Evolutionary conservation across 768 basidiomycete species (phyloP).

Genomic region (Mrakia frigida): DNA sequence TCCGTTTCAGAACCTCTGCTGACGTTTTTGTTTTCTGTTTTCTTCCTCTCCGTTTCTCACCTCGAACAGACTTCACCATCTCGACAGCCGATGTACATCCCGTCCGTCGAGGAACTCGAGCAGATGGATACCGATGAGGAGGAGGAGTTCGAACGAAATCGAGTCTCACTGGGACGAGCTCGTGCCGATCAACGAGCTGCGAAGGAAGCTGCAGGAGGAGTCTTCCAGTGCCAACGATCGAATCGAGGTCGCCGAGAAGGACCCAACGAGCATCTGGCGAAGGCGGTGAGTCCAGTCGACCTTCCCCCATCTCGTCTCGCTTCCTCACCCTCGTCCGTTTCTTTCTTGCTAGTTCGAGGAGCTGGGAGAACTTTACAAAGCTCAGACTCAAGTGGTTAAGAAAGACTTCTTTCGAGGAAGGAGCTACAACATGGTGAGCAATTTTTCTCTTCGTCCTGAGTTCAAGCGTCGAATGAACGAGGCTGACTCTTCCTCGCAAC

Average conservation of each 20-base stretch:
- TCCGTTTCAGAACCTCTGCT: neutral
- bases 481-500: neutral
- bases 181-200: neutral
- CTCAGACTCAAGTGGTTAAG: neutral
- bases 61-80: neutral
- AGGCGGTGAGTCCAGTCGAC: neutral
- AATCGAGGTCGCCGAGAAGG: neutral
- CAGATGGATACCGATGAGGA: neutral
- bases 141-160: neutral
- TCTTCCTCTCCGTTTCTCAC: neutral
- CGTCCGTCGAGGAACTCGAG: neutral
- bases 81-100: no score
- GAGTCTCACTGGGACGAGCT: neutral
- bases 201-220: neutral
- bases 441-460: neutral
- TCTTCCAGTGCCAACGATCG: slow-evolving; percentile 1
- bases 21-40: neutral
- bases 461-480: neutral
- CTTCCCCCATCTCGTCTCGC: neutral
- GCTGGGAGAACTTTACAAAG: neutral
- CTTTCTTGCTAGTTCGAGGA: neutral
- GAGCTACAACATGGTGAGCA: neutral
- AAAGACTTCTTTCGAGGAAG: neutral
- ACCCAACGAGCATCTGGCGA: neutral
- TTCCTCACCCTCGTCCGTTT: neutral